These are phyloP conservation scores for Yamadazyma buinensis DNA, from an alignment of 1,139 yeast species.

Conservation along the genomic window DNA sequence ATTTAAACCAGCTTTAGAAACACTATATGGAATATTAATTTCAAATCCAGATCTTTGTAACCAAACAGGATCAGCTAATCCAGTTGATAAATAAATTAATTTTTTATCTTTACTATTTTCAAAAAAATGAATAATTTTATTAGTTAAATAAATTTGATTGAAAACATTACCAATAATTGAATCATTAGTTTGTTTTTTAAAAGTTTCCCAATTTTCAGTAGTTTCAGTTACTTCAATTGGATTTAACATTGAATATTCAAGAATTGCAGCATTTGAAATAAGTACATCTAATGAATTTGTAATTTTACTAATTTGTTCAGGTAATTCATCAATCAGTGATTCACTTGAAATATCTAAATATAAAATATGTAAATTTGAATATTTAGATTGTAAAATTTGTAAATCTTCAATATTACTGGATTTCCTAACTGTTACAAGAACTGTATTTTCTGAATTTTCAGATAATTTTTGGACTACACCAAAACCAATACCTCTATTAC, in stretches of 20 bases:
- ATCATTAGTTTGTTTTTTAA: slow-evolving; percentile 13
- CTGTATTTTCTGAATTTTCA: slow-evolving; percentile 14
- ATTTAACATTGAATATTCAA: neutral
- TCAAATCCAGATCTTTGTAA: neutral
- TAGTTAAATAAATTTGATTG: slow-evolving; percentile 21
- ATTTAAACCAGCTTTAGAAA: slow-evolving; percentile 31
- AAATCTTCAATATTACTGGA: slow-evolving; percentile 3
- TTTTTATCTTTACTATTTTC: slow-evolving; percentile 17
- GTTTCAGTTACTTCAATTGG: slow-evolving; percentile 2
- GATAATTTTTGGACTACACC: slow-evolving; percentile 11
- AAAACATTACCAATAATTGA: slow-evolving; percentile 18
- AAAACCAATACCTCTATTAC: slow-evolving; percentile 18
- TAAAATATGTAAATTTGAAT: slow-evolving; percentile 4
- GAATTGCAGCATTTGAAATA: slow-evolving; percentile 14
- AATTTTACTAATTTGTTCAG: slow-evolving; percentile 11
- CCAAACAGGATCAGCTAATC: slow-evolving; percentile 17
- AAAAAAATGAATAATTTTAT: slow-evolving; percentile 22
- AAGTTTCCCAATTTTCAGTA: slow-evolving; percentile 1
- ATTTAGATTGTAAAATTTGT: slow-evolving; percentile 1
- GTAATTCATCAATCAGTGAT: slow-evolving; percentile 2
- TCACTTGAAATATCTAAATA: slow-evolving; percentile 1
- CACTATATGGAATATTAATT: neutral
- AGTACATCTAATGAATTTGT: slow-evolving; percentile 13
- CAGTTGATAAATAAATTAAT: slow-evolving; percentile 19
- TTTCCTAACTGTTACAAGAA: slow-evolving; percentile 15